phyloP scores from a whole-genome alignment of 208 protist species.

The Naegleria fowleri region DNA sequence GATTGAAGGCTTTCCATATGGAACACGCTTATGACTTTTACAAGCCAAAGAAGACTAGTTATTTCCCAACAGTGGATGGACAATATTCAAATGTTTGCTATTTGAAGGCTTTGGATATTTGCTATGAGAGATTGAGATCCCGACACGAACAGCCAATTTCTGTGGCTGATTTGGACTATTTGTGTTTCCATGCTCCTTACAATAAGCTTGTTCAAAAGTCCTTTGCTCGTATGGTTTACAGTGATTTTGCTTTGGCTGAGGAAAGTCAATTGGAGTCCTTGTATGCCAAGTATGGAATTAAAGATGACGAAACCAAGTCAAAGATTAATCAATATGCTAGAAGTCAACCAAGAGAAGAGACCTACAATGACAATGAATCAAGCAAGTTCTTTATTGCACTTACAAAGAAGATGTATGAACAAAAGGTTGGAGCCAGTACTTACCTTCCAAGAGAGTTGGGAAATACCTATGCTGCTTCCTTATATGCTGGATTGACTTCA shows the following conservation, averaged over 20 bases:
- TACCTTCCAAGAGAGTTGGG: constrained; percentile 58
- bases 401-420: constrained; percentile 42
- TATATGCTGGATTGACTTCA: constrained; percentile 69
- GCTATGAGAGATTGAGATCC: constrained; percentile 54
- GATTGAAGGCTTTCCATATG: constrained; percentile 48
- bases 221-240: constrained; percentile 54
- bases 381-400: constrained; percentile 51
- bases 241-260: constrained; percentile 36
- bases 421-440: constrained; percentile 53
- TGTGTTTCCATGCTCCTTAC: constrained; percentile 73
- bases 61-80: constrained; percentile 75
- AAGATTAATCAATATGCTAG: not conserved
- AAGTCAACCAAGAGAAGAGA: constrained; percentile 38
- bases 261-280: not conserved
- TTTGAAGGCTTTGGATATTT: constrained; percentile 67
- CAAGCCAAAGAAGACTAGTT: constrained; percentile 70
- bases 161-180: constrained; percentile 46
- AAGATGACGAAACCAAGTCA: constrained; percentile 18
- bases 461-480: constrained; percentile 74
- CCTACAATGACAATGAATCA: constrained; percentile 53
- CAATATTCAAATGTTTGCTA: constrained; percentile 68
- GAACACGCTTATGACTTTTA: constrained; percentile 83
- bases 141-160: not conserved
- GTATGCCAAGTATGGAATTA: not conserved
- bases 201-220: constrained; percentile 77